These are phyloP conservation scores for Funneliformis caledonium DNA, from an alignment of 371 early-diverging fungal species.

Conservation along the genomic window DNA sequence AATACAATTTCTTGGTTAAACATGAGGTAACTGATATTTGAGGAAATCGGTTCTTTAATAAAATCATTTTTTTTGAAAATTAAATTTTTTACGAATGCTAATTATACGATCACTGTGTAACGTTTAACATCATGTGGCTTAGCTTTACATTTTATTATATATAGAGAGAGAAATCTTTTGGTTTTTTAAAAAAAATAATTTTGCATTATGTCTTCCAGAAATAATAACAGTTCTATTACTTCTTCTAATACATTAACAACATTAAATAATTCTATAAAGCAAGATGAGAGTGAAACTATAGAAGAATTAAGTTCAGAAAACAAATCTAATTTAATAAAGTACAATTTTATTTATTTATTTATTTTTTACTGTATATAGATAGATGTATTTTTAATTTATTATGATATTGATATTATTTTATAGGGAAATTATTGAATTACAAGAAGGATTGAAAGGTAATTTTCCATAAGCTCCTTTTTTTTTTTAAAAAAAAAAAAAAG, in stretches of 20 bases:
- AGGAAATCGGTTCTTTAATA: neutral
- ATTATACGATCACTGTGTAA: neutral
- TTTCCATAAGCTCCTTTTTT: neutral
- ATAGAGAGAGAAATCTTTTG: too few species aligned
- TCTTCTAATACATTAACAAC: neutral
- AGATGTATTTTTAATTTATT: neutral
- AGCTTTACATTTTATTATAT: too few species aligned
- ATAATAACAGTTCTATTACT: neutral
- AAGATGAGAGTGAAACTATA: neutral
- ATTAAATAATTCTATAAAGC: neutral
- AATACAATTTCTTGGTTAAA: neutral
- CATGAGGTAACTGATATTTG: neutral
- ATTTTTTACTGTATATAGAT: neutral
- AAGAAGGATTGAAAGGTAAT: constrained; percentile 40
- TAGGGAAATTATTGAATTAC: constrained; percentile 36
- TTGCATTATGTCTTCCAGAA: neutral
- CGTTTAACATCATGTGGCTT: neutral
- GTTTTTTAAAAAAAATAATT: neutral
- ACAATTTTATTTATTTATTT: neutral
- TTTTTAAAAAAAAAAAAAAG: neutral
- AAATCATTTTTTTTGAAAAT: neutral
- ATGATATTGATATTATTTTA: neutral
- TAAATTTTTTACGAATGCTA: neutral
- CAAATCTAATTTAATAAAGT: constrained; percentile 32
- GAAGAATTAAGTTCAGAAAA: constrained; percentile 16